These are phyloP conservation scores for cucumber (Cucumis sativus) DNA, from an alignment of 306 rosid species.

Conservation along the genomic window DNA sequence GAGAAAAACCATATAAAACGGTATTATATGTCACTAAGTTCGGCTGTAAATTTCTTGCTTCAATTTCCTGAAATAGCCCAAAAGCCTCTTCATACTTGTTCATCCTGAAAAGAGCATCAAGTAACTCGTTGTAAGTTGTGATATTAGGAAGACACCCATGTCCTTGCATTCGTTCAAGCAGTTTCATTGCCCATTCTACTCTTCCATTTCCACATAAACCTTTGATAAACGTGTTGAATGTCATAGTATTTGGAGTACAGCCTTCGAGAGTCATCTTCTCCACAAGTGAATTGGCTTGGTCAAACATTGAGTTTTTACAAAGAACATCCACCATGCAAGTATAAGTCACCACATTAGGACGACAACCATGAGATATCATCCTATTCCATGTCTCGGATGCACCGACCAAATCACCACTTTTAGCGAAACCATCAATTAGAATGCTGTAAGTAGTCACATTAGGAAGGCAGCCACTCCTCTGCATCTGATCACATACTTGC, in stretches of 20 bases:
- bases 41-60: constrained; percentile 30
- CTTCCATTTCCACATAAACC: constrained; percentile 52
- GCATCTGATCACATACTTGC: constrained; percentile 34
- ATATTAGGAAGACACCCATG: constrained; percentile 54
- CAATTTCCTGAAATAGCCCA: constrained; percentile 43
- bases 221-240: constrained; percentile 61
- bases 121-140: constrained; percentile 59
- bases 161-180: constrained; percentile 50
- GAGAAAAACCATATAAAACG: constrained; percentile 54
- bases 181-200: constrained; percentile 44
- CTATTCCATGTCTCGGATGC: constrained; percentile 70
- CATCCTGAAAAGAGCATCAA: constrained; percentile 57
- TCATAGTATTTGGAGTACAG: constrained; percentile 63
- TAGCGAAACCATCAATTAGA: constrained; percentile 64
- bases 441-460: constrained; percentile 56
- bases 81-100: constrained; percentile 46
- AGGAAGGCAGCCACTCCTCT: constrained; percentile 32
- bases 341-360: constrained; percentile 65
- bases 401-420: constrained; percentile 42
- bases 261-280: constrained; percentile 52
- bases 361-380: constrained; percentile 57
- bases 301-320: constrained; percentile 48
- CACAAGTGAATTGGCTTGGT: constrained; percentile 41
- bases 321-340: constrained; percentile 80
- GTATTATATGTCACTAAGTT: constrained; percentile 65